Evolutionary conservation across 2,329 filamentous ascomycete species (phyloP), one percentile per base, ranked within the genome.

Genomic region (Nemania sp.): DNA sequence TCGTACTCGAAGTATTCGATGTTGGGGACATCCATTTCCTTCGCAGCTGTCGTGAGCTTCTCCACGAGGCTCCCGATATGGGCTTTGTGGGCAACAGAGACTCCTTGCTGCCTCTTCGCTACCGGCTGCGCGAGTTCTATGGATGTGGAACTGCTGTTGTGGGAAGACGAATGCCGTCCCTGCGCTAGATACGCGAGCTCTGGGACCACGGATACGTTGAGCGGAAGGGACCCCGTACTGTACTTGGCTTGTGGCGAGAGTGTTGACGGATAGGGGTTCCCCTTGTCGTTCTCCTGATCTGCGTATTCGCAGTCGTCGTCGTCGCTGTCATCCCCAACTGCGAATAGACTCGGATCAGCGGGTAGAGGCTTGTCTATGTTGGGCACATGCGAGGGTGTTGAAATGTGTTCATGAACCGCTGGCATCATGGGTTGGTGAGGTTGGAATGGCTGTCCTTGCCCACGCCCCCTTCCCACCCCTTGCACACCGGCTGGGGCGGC

Each of bases 31-130:
- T 50, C 21, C 1, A 63, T 42, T 6, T 51, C 42, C 32, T 63
- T 51, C 0, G 65, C 69, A 2, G 13, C 5, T 18, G 65, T 39
- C 7, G 61, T 66, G 2, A 69, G 60, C 18, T 52, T 32, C 20
- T 54, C 49, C 2, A 57, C 60, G n/a, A 60, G 34, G 45, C n/a
- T 48, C 2, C 2, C 9, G 46, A 4, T 34, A 11, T 21, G 20
- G 20, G 5, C 20, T 12, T n/a, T 29, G 43, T 17, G 39, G 25
- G 25, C 25, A 29, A 3, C 25, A 7, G 25, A 29, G 25, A 11
- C 5, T 39, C 15, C 35, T 3, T 39, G 11, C 11, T 4, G 35
- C 5, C 11, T 39, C 12, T 17, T n/a, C 46, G 46, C 25, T 5
- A 1, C 10, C 6, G 51, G 59, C 1, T 58, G 58, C 21, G 29